phyloP scores from a whole-genome alignment of 139 green algal species.

The Marvania coccoides region DNA sequence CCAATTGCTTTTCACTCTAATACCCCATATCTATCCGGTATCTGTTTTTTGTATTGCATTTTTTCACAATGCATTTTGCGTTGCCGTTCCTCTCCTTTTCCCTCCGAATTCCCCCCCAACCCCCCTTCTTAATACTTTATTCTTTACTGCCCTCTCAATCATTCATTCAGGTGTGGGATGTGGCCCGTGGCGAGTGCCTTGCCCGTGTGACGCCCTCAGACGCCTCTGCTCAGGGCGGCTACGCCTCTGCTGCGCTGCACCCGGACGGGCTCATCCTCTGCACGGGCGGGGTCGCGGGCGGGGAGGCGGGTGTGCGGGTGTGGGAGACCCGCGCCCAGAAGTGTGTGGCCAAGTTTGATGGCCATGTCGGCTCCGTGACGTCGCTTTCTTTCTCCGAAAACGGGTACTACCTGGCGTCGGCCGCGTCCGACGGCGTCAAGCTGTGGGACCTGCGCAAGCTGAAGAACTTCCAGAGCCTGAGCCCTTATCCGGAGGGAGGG shows the following conservation, averaged over 20 bases:
- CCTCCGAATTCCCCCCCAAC: neutral
- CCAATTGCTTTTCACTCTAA: too few species aligned
- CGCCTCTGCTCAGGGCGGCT: constrained; percentile 21
- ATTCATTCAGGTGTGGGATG: constrained; percentile 1
- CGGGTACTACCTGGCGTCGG: constrained; percentile 85
- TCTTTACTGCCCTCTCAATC: neutral
- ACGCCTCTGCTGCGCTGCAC: constrained; percentile 56
- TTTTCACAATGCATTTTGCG: neutral
- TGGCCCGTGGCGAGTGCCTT: neutral
- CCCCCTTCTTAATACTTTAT: neutral
- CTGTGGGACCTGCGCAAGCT: constrained; percentile 98
- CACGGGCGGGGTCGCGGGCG: constrained; percentile 61
- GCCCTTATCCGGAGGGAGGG: constrained; percentile 39
- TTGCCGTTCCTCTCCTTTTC: neutral
- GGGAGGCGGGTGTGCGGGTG: constrained; percentile 56
- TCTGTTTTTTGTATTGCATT: constrained; percentile 1
- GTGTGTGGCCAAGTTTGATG: constrained; percentile 71
- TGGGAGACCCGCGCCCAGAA: constrained; percentile 87
- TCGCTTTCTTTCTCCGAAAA: constrained; percentile 86
- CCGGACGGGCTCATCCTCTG: constrained; percentile 85
- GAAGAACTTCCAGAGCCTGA: constrained; percentile 62
- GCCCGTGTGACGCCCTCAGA: constrained; percentile 5
- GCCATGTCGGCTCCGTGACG: constrained; percentile 53
- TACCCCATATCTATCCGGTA: too few species aligned
- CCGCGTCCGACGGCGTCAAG: constrained; percentile 75